phyloP scores from a whole-genome alignment of 108 stramenopile genomes.

The Cylindrotheca closterium region DNA sequence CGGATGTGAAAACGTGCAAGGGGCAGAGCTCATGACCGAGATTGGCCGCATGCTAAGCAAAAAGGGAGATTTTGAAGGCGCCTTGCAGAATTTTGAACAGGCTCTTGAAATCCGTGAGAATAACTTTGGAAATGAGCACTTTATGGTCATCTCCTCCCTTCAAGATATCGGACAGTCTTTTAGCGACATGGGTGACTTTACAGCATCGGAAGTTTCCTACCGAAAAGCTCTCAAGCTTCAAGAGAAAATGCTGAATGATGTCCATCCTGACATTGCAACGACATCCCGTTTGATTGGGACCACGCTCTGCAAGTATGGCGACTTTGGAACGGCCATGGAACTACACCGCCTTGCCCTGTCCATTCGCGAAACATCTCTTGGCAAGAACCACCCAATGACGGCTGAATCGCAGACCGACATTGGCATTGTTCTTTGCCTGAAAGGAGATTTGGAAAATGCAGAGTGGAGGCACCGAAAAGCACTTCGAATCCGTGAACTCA shows the following conservation, averaged over 20 bases:
- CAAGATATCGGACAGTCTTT: constrained; percentile 34
- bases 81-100: constrained; percentile 20
- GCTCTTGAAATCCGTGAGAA: constrained; percentile 28
- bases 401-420: constrained; percentile 38
- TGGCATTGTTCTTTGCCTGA: constrained; percentile 28
- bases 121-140: constrained; percentile 35
- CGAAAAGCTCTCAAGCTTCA: constrained; percentile 29
- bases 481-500: constrained; percentile 31
- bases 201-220: constrained; percentile 18
- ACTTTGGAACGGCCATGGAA: constrained; percentile 32
- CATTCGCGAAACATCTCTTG: constrained; percentile 30
- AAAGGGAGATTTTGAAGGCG: constrained; percentile 34
- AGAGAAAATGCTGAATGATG: constrained; percentile 20
- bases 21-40: constrained; percentile 23
- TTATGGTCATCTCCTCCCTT: constrained; percentile 24
- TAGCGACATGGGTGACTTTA: constrained; percentile 31
- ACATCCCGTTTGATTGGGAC: constrained; percentile 28
- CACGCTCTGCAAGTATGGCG: constrained; percentile 19
- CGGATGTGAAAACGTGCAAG: constrained; percentile 20
- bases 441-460: constrained; percentile 33
- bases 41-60: constrained; percentile 33
- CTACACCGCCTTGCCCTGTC: constrained; percentile 31
- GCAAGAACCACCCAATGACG: constrained; percentile 24
- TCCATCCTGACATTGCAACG: constrained; percentile 33
- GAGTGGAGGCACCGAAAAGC: constrained; percentile 27